Evolutionary conservation across 1,284 basidiomycete species (phyloP).

Genomic region (Leccinum angustisporum): DNA sequence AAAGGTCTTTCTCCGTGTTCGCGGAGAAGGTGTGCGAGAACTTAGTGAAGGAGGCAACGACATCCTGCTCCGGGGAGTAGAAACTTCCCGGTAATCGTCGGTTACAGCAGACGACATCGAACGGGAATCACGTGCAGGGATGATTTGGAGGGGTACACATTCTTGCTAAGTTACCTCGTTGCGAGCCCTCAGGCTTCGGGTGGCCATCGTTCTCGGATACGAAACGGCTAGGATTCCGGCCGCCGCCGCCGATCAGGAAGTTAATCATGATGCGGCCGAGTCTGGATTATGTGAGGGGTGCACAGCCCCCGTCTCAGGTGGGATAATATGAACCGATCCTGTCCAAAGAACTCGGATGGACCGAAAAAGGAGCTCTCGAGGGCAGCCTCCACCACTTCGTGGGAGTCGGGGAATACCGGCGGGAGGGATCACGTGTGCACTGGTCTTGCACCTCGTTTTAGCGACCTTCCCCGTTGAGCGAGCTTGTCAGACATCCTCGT

Average conservation of each 20-base stretch:
- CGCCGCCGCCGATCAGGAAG: slow-evolving; percentile 21
- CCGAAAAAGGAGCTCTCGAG: no score
- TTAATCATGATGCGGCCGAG: slow-evolving; percentile 17
- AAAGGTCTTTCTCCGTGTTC: slow-evolving; percentile 42
- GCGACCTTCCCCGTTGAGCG: no score
- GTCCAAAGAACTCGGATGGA: no score
- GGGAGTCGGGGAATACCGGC: no score
- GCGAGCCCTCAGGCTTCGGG: slow-evolving; percentile 27
- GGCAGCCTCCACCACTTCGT: no score
- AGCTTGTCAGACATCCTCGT: no score
- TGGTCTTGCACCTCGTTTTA: no score
- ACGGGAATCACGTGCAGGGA: slow-evolving; percentile 21
- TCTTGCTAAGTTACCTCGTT: slow-evolving; percentile 20
- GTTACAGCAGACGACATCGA: slow-evolving; percentile 20
- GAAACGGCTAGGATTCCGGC: slow-evolving; percentile 31
- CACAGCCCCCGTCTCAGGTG: slow-evolving; percentile 33
- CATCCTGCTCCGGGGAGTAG: slow-evolving; percentile 27
- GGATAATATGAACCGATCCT: slow-evolving; percentile 22
- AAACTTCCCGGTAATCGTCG: slow-evolving; percentile 31
- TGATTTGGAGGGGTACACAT: slow-evolving; percentile 41
- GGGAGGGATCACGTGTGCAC: no score
- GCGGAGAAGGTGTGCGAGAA: slow-evolving; percentile 34
- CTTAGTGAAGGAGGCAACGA: slow-evolving; percentile 33
- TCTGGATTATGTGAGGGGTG: slow-evolving; percentile 31
- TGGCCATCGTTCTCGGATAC: slow-evolving; percentile 38